Percentiles rank a stretch among this genome's conserved stretches.
Evolutionary conservation across 2,329 filamentous ascomycete genomes (phyloP).

Genomic region (Gaeumannomyces tritici): DNA sequence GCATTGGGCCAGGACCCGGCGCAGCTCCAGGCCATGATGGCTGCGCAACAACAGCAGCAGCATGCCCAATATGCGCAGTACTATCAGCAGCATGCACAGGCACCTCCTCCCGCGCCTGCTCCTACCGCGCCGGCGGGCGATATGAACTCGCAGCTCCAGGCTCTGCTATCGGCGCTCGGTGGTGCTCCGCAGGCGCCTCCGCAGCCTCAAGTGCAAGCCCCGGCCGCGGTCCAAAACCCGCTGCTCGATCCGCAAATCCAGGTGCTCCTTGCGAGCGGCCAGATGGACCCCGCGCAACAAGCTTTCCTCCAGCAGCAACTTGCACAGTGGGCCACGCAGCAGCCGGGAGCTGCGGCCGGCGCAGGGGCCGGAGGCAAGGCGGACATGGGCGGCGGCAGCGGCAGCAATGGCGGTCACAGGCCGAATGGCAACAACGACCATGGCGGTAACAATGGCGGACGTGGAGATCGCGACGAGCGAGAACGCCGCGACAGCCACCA

Average conservation of each 20-base stretch:
- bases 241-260: conserved; percentile 9
- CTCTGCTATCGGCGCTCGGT: conserved; percentile 3
- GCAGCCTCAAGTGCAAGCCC: not conserved
- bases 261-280: conserved; percentile 6
- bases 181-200: not conserved
- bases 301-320: conserved; percentile 1
- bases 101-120: conserved; percentile 10
- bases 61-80: conserved; percentile 27
- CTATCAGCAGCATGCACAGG: conserved; percentile 12
- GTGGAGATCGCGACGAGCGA: not conserved
- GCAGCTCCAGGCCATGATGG: conserved; percentile 16
- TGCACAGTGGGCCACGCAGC: conserved; percentile 5
- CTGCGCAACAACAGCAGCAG: conserved; percentile 13
- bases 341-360: not conserved
- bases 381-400: conserved; percentile 9
- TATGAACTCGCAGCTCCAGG: conserved; percentile 10
- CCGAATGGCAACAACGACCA: conserved; percentile 4
- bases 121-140: conserved; percentile 4
- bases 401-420: conserved; percentile 6
- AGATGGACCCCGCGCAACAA: not conserved
- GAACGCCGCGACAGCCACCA: not conserved
- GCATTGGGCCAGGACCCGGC: conserved; percentile 6
- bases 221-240: not conserved
- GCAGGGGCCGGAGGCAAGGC: not conserved
- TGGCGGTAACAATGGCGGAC: not conserved